Percentiles rank a stretch among this genome's conserved stretches.
These are phyloP conservation scores for Triticum urartu DNA, from an alignment of 176 grass and related monocot genomes.

Conservation along the genomic window DNA sequence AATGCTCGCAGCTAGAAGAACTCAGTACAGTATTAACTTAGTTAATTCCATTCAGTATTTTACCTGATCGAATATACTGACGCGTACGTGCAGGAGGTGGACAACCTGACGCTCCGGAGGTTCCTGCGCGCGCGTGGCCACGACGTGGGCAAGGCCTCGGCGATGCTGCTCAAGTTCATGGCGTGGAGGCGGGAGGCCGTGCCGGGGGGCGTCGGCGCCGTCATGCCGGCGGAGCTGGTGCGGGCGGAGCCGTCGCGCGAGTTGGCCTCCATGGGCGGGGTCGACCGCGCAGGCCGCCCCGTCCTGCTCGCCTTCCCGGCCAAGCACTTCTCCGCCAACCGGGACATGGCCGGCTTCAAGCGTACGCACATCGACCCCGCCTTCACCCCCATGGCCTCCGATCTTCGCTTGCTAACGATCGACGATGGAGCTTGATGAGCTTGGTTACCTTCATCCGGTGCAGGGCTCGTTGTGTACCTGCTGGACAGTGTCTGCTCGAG, in stretches of 20 bases:
- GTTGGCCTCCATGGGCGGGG: conserved; percentile 56
- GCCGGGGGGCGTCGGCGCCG: conserved; percentile 48
- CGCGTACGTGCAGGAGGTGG: conserved; percentile 44
- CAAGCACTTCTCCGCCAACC: conserved; percentile 52
- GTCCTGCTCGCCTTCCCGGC: conserved; percentile 46
- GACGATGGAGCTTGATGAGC: neutral
- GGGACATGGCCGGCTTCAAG: conserved; percentile 71
- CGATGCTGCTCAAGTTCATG: conserved; percentile 64
- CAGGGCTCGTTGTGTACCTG: conserved; percentile 54
- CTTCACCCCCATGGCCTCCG: neutral
- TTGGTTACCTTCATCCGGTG: neutral
- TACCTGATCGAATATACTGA: neutral
- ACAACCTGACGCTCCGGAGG: conserved; percentile 72
- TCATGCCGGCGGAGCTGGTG: conserved; percentile 45
- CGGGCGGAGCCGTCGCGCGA: conserved; percentile 39
- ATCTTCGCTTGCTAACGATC: neutral
- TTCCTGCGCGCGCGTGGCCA: conserved; percentile 76
- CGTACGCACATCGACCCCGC: conserved; percentile 20
- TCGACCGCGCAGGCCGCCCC: conserved; percentile 56
- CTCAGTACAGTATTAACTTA: neutral
- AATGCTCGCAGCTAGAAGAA: neutral
- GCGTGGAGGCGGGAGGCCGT: conserved; percentile 56
- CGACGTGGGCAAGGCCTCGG: conserved; percentile 53
- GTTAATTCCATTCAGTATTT: neutral
- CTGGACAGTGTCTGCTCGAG: conserved; percentile 66